A percentile compares a stretch with the other conserved stretches of the same genome.
phyloP scores from a whole-genome alignment of 192 early-diverging fungal genomes.

The Lunasporangiospora selenospora region DNA sequence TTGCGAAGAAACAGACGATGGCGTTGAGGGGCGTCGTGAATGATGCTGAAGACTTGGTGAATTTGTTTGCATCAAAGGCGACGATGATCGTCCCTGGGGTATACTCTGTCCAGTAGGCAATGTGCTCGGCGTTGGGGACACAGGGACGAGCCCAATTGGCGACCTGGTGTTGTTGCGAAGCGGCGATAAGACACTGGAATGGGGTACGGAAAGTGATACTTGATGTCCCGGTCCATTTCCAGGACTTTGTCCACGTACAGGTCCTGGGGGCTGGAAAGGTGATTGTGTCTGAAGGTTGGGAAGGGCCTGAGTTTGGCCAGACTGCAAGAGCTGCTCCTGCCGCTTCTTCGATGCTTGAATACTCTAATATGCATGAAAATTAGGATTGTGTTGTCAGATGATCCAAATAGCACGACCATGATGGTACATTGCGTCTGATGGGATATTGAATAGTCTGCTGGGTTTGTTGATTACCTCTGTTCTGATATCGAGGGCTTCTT shows the following conservation, averaged over 20 bases:
- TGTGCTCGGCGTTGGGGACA: constrained; percentile 16
- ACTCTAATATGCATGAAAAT: constrained; percentile 6
- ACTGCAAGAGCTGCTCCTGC: constrained; percentile 42
- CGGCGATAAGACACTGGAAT: constrained; percentile 29
- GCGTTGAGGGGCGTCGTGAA: constrained; percentile 4
- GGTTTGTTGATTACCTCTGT: constrained; percentile 52
- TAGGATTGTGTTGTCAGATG: too few species aligned
- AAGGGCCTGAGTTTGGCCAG: constrained; percentile 8
- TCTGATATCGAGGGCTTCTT: constrained; percentile 94
- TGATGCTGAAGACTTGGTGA: too few species aligned
- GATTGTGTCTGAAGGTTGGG: background rate
- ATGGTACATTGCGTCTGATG: constrained; percentile 90
- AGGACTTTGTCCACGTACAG: background rate
- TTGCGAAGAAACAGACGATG: background rate
- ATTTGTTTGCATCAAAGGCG: constrained; percentile 21
- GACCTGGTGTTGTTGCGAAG: constrained; percentile 35
- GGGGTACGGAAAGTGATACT: constrained; percentile 11
- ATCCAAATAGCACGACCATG: too few species aligned
- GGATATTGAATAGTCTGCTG: too few species aligned
- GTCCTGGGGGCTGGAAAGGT: too few species aligned
- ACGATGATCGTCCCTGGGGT: constrained; percentile 35
- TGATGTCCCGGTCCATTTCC: constrained; percentile 13
- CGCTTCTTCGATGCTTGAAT: constrained; percentile 40
- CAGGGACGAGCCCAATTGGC: constrained; percentile 40
- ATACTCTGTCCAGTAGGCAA: constrained; percentile 19